Evolutionary conservation across 306 rosid genomes (phyloP), one percentile per base, ranked within the genome.

Genomic region (Rosa chinensis): DNA sequence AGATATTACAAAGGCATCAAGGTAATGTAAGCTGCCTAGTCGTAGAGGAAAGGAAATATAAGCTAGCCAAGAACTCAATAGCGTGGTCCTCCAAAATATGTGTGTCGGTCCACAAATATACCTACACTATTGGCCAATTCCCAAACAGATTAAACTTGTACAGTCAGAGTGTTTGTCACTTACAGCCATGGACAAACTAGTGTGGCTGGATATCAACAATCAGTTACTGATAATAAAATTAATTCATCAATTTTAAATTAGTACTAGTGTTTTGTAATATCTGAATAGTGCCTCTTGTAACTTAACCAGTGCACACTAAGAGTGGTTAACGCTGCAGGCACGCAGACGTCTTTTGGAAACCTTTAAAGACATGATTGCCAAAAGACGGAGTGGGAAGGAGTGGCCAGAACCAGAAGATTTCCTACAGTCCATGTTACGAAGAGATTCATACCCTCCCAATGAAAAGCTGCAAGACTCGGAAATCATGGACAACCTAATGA

Each of bases 381-480:
- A 79, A 62, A 82, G 94, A 8, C 73, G 97, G 70, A 85, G 83
- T 16, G 94, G 87, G 76, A 81, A 84, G 37, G 92, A 87, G 47
- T 66, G 5, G 20, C 75, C 67, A 52, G n/a, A 52, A 16, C 53
- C 66, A 44, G 69, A 58, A 73, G 97, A 88, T 77, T 89, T 92
- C 75, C 82, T 92, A 23, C 91, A 89, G 80, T 85, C 91, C 43
- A 84, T 92, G 92, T 23, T 89, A 74, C 74, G 81, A 72, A 81
- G 87, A 85, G 90, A 89, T 56, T 78, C 87, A 32, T 75, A 66
- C 35, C 84, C 89, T 75, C 55, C 71, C 3, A 40, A 40, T 59
- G 89, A 90, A 82, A 92, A 88, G 84, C 92, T 92, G 9, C 89
- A 83, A 64, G 97, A 92, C 80, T 72, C 84, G 0, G 94, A 92